Conservation (phyloP, 2,329 filamentous ascomycete genomes). For the Pseudogymnoascus sp. region DNA sequence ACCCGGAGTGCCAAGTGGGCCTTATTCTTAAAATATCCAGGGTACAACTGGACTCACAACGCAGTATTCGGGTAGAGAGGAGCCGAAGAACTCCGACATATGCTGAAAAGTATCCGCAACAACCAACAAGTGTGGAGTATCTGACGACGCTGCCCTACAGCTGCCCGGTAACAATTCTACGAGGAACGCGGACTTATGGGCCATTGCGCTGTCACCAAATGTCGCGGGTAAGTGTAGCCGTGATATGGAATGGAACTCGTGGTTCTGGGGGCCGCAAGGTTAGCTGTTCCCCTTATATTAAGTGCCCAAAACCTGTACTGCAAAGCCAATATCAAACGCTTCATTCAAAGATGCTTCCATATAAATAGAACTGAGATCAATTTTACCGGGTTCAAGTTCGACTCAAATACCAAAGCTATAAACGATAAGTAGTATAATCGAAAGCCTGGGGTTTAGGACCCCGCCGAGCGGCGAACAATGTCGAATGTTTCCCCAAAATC, state of each 20-base stretch:
- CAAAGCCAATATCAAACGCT: not conserved
- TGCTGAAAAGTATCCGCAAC: not conserved
- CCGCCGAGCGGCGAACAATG: not conserved
- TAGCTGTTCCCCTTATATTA: not conserved
- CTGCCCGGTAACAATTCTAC: not conserved
- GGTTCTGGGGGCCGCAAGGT: not conserved
- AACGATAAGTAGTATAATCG: not conserved
- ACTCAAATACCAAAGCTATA: not conserved
- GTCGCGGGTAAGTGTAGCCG: not conserved
- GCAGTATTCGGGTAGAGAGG: not conserved
- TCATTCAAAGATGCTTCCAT: not conserved
- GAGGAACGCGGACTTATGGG: not conserved
- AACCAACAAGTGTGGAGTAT: not conserved
- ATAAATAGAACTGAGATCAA: not conserved
- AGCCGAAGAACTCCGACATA: not conserved
- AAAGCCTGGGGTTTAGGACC: not conserved
- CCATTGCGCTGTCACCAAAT: not conserved
- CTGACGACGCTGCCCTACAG: not conserved
- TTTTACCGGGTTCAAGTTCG: not conserved
- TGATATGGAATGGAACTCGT: not conserved
- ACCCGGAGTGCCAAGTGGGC: not conserved
- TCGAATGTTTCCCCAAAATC: not conserved
- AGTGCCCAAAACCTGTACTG: not conserved
- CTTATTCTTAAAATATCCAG: conserved; percentile 4
- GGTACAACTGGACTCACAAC: not conserved